These are phyloP conservation scores for Begonia fuchsioides DNA, from an alignment of 306 rosid genomes.

Conservation along the genomic window DNA sequence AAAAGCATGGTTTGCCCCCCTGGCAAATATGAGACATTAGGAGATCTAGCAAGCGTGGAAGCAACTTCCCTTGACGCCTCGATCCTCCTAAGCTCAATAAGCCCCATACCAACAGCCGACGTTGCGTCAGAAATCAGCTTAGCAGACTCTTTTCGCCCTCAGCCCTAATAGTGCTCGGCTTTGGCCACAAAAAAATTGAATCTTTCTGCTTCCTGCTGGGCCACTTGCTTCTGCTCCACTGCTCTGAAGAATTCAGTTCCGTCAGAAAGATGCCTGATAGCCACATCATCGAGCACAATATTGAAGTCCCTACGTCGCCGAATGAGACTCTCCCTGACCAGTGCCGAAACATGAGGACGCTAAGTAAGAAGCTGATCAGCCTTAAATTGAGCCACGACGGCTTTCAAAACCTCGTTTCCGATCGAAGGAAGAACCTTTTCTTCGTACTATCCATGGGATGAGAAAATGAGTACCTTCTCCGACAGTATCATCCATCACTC, in stretches of 20 bases:
- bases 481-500: constrained; percentile 46
- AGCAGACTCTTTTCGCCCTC: constrained; percentile 92
- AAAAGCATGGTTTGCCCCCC: constrained; percentile 39
- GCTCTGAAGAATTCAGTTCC: constrained; percentile 68
- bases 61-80: constrained; percentile 91
- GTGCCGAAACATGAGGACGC: constrained; percentile 69
- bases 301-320: constrained; percentile 73
- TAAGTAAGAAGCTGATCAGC: constrained; percentile 92
- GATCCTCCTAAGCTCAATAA: constrained; percentile 75
- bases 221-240: constrained; percentile 93
- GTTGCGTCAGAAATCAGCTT: constrained; percentile 86
- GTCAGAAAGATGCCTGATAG: constrained; percentile 71
- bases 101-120: constrained; percentile 41
- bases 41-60: constrained; percentile 59
- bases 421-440: constrained; percentile 91
- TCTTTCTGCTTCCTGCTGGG: constrained; percentile 94
- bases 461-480: constrained; percentile 81
- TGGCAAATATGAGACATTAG: constrained; percentile 68
- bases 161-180: constrained; percentile 83
- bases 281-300: constrained; percentile 74
- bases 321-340: constrained; percentile 63
- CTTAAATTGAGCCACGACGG: constrained; percentile 85
- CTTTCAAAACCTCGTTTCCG: constrained; percentile 78
- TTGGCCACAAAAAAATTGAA: constrained; percentile 83
- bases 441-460: constrained; percentile 90